Evolutionary conservation across 441 rosid species (phyloP).

Genomic region (Eruca vesicaria): DNA sequence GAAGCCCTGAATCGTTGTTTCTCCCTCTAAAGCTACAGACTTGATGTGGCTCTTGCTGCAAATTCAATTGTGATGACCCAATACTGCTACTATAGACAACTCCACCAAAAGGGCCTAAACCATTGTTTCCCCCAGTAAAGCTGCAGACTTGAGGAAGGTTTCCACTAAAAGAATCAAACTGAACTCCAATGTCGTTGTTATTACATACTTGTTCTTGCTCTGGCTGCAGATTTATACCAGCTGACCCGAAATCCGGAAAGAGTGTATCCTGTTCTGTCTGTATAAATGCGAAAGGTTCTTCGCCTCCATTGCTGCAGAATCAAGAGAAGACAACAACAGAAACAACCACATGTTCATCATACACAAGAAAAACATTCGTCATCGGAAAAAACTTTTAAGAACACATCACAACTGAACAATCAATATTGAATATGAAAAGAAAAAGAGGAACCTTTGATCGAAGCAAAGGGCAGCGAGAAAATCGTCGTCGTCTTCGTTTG

Average conservation of each 20-base stretch:
- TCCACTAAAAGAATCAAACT: slow-evolving; percentile 19
- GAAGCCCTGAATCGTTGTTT: not conserved
- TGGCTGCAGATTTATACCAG: slow-evolving; percentile 23
- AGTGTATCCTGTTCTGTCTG: slow-evolving; percentile 14
- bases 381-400: not conserved
- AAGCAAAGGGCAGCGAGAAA: slow-evolving; percentile 31
- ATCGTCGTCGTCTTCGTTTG: slow-evolving; percentile 13
- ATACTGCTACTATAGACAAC: slow-evolving; percentile 24
- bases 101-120: not conserved
- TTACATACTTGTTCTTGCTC: slow-evolving; percentile 10
- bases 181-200: slow-evolving; percentile 11
- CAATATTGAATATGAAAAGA: not conserved
- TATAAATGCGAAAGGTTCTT: slow-evolving; percentile 24
- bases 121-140: not conserved
- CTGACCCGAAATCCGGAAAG: slow-evolving; percentile 12
- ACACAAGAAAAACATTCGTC: not conserved
- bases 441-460: slow-evolving; percentile 23
- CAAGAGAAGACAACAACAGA: not conserved
- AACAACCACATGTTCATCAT: not conserved
- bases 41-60: slow-evolving; percentile 5
- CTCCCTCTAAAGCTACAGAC: not conserved
- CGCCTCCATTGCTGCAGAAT: slow-evolving; percentile 27
- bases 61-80: slow-evolving; percentile 28
- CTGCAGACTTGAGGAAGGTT: slow-evolving; percentile 10
- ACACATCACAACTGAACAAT: not conserved